Percentiles rank a stretch among this genome's conserved stretches.
Evolutionary conservation across 805 yeast species (phyloP).

Genomic region (Lipomyces sp.): DNA sequence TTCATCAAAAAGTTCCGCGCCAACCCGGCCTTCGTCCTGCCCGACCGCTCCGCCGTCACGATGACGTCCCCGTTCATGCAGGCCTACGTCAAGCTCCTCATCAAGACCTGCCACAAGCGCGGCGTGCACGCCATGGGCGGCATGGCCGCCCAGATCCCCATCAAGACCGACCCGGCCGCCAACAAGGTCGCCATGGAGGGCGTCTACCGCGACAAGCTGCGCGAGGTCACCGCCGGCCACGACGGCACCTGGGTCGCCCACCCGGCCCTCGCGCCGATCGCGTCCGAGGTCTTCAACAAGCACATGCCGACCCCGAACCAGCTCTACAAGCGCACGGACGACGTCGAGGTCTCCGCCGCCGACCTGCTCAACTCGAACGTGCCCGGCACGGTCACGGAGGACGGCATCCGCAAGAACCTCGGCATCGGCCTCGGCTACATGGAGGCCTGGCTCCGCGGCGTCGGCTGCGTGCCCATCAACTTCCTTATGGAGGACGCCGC

Average conservation of each 20-base stretch:
- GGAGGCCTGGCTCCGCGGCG: constrained; percentile 71
- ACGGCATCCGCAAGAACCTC: constrained; percentile 61
- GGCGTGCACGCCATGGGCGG: constrained; percentile 78
- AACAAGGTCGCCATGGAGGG: constrained; percentile 64
- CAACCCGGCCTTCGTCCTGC: constrained; percentile 59
- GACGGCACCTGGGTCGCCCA: constrained; percentile 80
- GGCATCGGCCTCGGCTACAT: constrained; percentile 64
- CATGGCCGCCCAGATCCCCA: constrained; percentile 76
- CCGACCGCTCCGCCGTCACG: constrained; percentile 63
- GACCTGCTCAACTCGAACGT: constrained; percentile 64
- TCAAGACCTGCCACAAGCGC: constrained; percentile 66
- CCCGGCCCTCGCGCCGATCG: constrained; percentile 65
- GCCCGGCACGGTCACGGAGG: constrained; percentile 59
- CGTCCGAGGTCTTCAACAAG: constrained; percentile 65
- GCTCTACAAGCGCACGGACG: constrained; percentile 52
- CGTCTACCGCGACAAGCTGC: constrained; percentile 62
- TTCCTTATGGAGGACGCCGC: constrained; percentile 78
- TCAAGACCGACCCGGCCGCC: constrained; percentile 59
- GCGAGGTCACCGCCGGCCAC: constrained; percentile 66
- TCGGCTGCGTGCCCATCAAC: constrained; percentile 73
- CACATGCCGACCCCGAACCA: constrained; percentile 75
- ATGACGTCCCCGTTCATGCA: constrained; percentile 62
- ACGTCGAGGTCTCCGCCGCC: constrained; percentile 51
- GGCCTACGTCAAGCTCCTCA: constrained; percentile 60
- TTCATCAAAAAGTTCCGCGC: constrained; percentile 63